Base-by-base conservation (phyloP, 2,329 filamentous ascomycete species). In the Lasiodiplodia hormozganensis region DNA sequence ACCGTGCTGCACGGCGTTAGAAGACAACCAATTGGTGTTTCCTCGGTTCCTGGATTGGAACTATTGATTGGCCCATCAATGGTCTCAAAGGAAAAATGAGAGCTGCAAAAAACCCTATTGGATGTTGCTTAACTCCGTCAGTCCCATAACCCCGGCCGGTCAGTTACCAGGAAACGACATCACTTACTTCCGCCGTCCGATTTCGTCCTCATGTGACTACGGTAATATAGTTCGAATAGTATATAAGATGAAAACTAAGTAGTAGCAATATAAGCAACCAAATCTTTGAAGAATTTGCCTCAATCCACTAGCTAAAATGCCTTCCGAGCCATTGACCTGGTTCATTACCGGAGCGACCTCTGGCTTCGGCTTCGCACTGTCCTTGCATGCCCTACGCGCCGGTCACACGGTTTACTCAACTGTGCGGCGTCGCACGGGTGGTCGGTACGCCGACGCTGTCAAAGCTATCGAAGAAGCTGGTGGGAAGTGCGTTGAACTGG, bases 331-430 rank as follows among this genome's bases (percentile, higher is more conserved):
- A 16, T 14, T 57, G 21, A 51, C 40, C 38, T 74, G 72, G 72
- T 66, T 76, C 49, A 74, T 76, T 38, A 76, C 75, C 14, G 75
- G 75, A 40, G 69, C 65, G 28, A 73, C 71, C 21, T 73, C 74
- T 21, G 75, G 74, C 28, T 70, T 77, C 60, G 74, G 75, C 8
- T 68, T 72, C 8, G 47, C 69, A 2, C 67, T 75, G 16, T 70
- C 70, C 16, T 68, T 62, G n/a, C 40, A 57, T 51, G 68, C 70
- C 38, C 69, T 74, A 18, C 56, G 43, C 7, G 31, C 58, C 7
- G 72, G 73, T 36, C 66, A 74, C 49, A 72, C 65, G n/a, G 74
- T 77, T 38, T 71, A 76, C 58, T 73, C 70, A 1, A 76, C 75
- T 6, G 70, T 71, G 28, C 75, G 74, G 18, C 40, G n/a, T 7